phyloP scores from a whole-genome alignment of 768 basidiomycete genomes.

The Tephrocybe sp. region DNA sequence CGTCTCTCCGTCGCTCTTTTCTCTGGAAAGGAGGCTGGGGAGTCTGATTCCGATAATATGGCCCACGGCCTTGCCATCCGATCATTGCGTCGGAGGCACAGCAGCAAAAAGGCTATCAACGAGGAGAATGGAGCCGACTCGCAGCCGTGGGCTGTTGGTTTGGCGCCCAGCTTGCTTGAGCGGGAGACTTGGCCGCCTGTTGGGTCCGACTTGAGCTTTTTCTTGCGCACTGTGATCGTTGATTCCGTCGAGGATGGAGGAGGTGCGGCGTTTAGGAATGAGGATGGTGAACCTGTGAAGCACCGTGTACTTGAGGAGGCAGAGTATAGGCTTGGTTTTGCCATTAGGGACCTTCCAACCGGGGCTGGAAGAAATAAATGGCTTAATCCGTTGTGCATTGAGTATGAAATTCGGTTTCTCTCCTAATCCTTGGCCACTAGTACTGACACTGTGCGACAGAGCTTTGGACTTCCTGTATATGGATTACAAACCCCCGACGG shows the following conservation, averaged over 20 bases:
- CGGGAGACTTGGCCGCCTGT: slow-evolving; percentile 85
- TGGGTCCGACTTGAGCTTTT: slow-evolving; percentile 80
- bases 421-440: slow-evolving; percentile 1
- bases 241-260: slow-evolving; percentile 57
- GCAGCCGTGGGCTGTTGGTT: slow-evolving; percentile 62
- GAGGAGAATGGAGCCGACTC: slow-evolving; percentile 9
- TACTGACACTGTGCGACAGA: slow-evolving; percentile 33
- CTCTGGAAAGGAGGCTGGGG: slow-evolving; percentile 61
- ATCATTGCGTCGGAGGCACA: slow-evolving; percentile 28
- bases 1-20: slow-evolving; percentile 73
- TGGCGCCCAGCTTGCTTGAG: slow-evolving; percentile 70
- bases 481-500: slow-evolving; percentile 85
- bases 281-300: slow-evolving; percentile 12
- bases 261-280: slow-evolving; percentile 18
- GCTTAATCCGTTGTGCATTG: slow-evolving; percentile 74
- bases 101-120: slow-evolving; percentile 20
- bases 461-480: slow-evolving; percentile 89
- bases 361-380: slow-evolving; percentile 70
- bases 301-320: slow-evolving; percentile 52
- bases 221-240: slow-evolving; percentile 79
- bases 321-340: slow-evolving; percentile 78
- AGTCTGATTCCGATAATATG: slow-evolving; percentile 32
- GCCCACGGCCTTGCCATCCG: slow-evolving; percentile 32
- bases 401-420: slow-evolving; percentile 32
- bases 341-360: slow-evolving; percentile 68